Evolutionary conservation across 1,284 basidiomycete species (phyloP), one percentile per base, ranked within the genome.

Genomic region (Rhizoctonia solani): DNA sequence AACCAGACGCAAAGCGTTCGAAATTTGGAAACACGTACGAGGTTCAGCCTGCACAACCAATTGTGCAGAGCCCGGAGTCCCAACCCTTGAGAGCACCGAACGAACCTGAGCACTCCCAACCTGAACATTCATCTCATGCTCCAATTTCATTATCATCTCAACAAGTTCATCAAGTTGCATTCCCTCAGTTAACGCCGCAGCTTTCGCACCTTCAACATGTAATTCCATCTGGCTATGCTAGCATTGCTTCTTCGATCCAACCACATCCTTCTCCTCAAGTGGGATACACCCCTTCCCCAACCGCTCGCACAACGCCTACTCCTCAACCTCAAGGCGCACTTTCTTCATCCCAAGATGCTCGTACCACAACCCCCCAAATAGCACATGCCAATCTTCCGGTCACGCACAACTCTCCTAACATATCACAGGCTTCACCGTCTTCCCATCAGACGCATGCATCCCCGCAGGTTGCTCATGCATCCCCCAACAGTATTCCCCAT

Each of bases 1-100:
- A 68, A 9, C 65, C 61, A 42, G 68, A 71, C 6, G 34, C 49
- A 67, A 70, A 46, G 69, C 74, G 59, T 23, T 41, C 59, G 13
- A 49, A 47, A 14, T 32, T 52, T 5, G 49, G n/a, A 27, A 42
- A 34, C 39, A 30, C 32, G n/a, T 21, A n/a, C 25, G 32, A 34
- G 50, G 46, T 27, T 47, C 46, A 47, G 46, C 19, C 21, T 21
- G 25, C 5, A 14, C 46, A 14, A 27, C 46, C 19, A 5, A 47
- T 47, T 27, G 25, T 5, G 14, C 19, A 27, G 46, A 47, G n/a
- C 4, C 34, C 55, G 41, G 34, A 59, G 14, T 11, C 32, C 32
- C 32, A 34, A 34, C 32, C 32, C 29, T 23, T 34, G 29, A 34
- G 23, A 23, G 25, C 50, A 23, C 37, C 49, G 41, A 23, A 9